Conservation (phyloP, 2,329 filamentous ascomycete genomes). For the Escovopsis sp. region DNA sequence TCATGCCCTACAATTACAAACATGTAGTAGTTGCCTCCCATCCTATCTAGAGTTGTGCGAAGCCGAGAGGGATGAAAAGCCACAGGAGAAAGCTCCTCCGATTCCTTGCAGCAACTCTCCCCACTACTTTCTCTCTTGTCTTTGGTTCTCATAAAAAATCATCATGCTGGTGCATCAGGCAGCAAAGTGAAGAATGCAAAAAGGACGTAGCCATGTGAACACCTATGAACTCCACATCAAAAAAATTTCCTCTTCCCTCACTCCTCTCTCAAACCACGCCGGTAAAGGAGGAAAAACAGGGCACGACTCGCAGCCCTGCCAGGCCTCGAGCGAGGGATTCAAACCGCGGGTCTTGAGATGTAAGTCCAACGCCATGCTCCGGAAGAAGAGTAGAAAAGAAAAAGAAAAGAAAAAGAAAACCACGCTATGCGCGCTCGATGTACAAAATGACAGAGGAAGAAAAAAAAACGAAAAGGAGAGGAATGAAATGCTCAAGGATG, state of each 20-base stretch:
- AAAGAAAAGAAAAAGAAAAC: slow-evolving; percentile 11
- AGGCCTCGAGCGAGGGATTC: too few species aligned
- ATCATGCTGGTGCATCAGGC: neutral
- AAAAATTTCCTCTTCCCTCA: too few species aligned
- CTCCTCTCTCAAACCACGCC: neutral
- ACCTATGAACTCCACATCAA: too few species aligned
- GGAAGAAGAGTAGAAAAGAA: neutral
- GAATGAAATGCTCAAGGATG: slow-evolving; percentile 6
- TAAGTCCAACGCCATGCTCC: slow-evolving; percentile 21
- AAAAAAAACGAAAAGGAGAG: slow-evolving; percentile 10
- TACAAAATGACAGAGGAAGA: slow-evolving; percentile 13
- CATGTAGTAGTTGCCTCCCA: slow-evolving; percentile 9
- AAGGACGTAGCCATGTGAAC: neutral
- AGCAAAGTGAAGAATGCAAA: too few species aligned
- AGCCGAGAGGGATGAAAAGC: slow-evolving; percentile 6
- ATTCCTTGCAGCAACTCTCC: slow-evolving; percentile 2
- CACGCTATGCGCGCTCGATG: slow-evolving; percentile 23
- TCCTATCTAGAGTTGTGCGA: slow-evolving; percentile 8
- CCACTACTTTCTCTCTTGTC: slow-evolving; percentile 6
- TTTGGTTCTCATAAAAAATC: neutral
- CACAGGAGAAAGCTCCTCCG: slow-evolving; percentile 3
- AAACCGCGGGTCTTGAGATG: slow-evolving; percentile 10
- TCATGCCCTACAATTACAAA: slow-evolving; percentile 15
- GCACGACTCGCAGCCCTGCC: too few species aligned
- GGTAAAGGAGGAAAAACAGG: slow-evolving; percentile 8